phyloP scores from a whole-genome alignment of 2,329 filamentous ascomycete species.

The Xylaria sp. region DNA sequence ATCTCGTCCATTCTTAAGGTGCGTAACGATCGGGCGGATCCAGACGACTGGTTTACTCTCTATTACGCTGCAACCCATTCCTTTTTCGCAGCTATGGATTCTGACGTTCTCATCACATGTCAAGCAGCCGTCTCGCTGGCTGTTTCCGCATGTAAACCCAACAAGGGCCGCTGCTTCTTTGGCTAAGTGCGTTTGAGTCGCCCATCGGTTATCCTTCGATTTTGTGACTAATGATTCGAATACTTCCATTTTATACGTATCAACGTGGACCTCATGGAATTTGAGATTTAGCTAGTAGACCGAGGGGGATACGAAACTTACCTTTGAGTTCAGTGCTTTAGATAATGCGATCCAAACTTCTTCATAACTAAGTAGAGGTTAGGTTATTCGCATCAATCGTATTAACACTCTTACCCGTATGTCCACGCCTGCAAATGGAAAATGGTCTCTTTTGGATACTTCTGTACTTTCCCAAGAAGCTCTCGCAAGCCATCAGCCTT shows the following conservation, averaged over 20 bases:
- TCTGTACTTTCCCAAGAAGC: conserved; percentile 72
- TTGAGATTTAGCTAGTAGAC: conserved; percentile 18
- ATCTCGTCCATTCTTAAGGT: conserved; percentile 67
- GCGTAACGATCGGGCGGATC: conserved; percentile 81
- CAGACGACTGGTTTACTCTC: conserved; percentile 68
- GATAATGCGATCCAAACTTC: conserved; percentile 89
- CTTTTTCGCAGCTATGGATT: conserved; percentile 88
- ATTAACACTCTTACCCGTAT: conserved; percentile 64
- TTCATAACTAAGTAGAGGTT: conserved; percentile 69
- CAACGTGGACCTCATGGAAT: conserved; percentile 75
- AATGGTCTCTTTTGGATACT: conserved; percentile 76
- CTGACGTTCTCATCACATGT: conserved; percentile 70
- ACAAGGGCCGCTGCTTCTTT: conserved; percentile 74
- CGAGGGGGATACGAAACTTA: conserved; percentile 45
- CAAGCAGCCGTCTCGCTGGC: conserved; percentile 74
- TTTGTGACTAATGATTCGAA: conserved; percentile 71
- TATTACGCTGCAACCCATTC: conserved; percentile 66
- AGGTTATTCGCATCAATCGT: not conserved
- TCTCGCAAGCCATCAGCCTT: conserved; percentile 82
- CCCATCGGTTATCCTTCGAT: conserved; percentile 53
- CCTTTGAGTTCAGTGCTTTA: conserved; percentile 71
- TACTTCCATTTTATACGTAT: conserved; percentile 79
- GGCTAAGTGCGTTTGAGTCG: conserved; percentile 56
- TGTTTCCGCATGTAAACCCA: conserved; percentile 81
- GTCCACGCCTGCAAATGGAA: conserved; percentile 94